A percentile compares a stretch with the other conserved stretches of the same genome.
Conservation (phyloP, 805 yeast species). For the Isabelozyma pseudorhagii region DNA sequence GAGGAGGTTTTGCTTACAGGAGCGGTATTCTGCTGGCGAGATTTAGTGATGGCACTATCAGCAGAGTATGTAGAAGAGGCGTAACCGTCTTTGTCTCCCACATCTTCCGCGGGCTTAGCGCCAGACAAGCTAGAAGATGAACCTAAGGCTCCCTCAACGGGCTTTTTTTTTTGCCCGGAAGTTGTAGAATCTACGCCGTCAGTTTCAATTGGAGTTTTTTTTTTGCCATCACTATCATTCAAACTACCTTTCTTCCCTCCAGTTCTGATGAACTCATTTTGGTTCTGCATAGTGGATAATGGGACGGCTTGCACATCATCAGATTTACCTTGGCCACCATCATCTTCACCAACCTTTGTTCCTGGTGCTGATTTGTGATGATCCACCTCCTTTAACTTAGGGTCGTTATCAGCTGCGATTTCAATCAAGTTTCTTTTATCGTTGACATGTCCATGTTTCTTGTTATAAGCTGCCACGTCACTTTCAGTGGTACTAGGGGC, state of each 20-base stretch:
- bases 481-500: slow-evolving; percentile 10
- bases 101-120: neutral
- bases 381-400: slow-evolving; percentile 7
- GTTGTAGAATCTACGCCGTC: neutral
- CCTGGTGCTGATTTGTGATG: slow-evolving; percentile 9
- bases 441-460: slow-evolving; percentile 18
- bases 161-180: neutral
- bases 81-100: neutral
- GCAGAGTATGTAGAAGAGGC: neutral
- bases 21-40: neutral
- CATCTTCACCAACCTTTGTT: slow-evolving; percentile 3
- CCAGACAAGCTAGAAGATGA: neutral
- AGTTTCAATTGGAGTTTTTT: neutral
- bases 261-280: slow-evolving; percentile 9
- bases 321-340: neutral
- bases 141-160: neutral
- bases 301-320: slow-evolving; percentile 13
- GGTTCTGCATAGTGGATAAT: slow-evolving; percentile 2
- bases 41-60: neutral
- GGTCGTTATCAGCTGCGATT: slow-evolving; percentile 19
- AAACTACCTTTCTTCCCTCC: slow-evolving; percentile 13
- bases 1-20: neutral
- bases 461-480: slow-evolving; percentile 23
- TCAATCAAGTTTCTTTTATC: slow-evolving; percentile 24
- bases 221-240: neutral